phyloP scores from a whole-genome alignment of 306 rosid genomes.

The Myrica gale region DNA sequence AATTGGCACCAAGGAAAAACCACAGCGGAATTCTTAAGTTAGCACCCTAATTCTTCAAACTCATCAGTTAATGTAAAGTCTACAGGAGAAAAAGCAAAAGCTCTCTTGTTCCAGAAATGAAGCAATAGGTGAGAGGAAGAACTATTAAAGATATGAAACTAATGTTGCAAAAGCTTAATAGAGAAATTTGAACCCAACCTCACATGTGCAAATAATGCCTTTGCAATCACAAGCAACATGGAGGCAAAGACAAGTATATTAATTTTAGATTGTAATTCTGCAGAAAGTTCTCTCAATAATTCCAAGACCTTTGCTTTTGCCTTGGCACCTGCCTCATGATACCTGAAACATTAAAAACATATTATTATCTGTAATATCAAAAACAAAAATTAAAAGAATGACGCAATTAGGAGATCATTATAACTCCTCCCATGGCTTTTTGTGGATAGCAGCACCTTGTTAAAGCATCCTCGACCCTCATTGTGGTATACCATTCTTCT shows the following conservation, averaged over 20 bases:
- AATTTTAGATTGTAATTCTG: constrained; percentile 68
- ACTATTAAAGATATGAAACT: constrained; percentile 20
- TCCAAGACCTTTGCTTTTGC: constrained; percentile 74
- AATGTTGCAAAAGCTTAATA: constrained; percentile 30
- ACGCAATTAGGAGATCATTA: background rate
- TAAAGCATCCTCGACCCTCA: constrained; percentile 80
- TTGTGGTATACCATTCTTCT: constrained; percentile 91
- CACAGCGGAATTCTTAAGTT: too few relatives aligned
- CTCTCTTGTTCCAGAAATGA: constrained; percentile 20
- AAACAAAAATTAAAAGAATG: constrained; percentile 8
- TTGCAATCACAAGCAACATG: constrained; percentile 77
- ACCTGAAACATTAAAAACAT: constrained; percentile 44
- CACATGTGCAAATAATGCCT: constrained; percentile 92
- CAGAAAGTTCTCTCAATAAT: constrained; percentile 73
- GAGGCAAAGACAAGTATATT: constrained; percentile 86
- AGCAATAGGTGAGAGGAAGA: constrained; percentile 11
- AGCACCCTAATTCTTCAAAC: background rate
- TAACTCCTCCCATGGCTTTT: constrained; percentile 8
- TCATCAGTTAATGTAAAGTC: background rate
- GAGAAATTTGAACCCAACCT: constrained; percentile 56
- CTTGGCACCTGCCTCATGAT: constrained; percentile 74
- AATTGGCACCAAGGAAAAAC: too few relatives aligned
- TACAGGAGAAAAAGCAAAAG: background rate
- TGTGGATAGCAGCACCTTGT: constrained; percentile 47
- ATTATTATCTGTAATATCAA: constrained; percentile 7